Base-by-base conservation (phyloP, 441 rosid genomes). In the Erodium trifolium region DNA sequence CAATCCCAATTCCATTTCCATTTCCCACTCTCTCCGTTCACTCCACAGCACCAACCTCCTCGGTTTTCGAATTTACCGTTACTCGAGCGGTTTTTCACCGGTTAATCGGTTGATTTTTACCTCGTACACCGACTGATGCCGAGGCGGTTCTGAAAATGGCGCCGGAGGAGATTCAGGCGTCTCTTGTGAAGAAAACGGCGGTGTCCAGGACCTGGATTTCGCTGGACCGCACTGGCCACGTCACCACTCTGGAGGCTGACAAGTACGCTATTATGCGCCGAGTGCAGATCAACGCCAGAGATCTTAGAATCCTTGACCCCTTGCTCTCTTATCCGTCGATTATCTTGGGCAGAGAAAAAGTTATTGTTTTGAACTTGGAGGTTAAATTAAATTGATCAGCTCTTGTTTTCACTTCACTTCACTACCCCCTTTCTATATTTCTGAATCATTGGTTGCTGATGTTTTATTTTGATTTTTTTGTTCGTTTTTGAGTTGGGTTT, bases 271-370 rank as follows among this genome's bases (percentile, higher is more conserved):
- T 94, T 80, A 92, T 94, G 99, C 92, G 89, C 76, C 92, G 93
- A 55, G 97, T 86, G 59, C 90, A 90, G 82, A 94, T 94, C 81
- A 97, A 92, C 80, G 99, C 99, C 1, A 97, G 98, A 9, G 99
- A 94, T 80, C 96, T 94, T 37, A 85, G 98, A 37, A 90, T 92
- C 76, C 89, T 94, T 51, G 99, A 94, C 71, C 99, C 99, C 0
- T 80, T 90, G 71, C 75, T 94, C 10, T 94, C 98, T 2, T 92
- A 90, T 45, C 99, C 99, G 45, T 94, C 99, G 7, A 83, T 97
- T 47, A 92, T 94, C 73, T 94, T 94, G 37, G 99, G 98, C 39
- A 85, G 99, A 13, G 99, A 94, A 72, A 71, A 87, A 49, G 99
- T 98, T 75, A 88, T 94, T 70, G 99, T 94, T 13, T 79, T 94